Base-by-base conservation (phyloP, 2,329 filamentous ascomycete genomes). In the Acrocalymma vagum region DNA sequence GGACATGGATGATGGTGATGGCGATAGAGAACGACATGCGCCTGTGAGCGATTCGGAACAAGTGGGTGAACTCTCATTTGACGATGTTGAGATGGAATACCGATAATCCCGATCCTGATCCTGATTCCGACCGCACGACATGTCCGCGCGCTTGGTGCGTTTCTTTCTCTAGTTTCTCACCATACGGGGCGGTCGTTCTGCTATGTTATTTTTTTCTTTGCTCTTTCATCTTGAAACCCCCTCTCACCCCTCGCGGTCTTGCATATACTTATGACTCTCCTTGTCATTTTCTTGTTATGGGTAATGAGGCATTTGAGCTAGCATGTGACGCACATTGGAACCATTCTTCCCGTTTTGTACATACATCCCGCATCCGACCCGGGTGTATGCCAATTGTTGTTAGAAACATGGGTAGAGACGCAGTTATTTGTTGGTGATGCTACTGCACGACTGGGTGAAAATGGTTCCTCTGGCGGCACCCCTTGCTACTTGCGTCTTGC, bases 1-100 rank as follows among this genome's bases (percentile, higher is more conserved):
- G 58, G 93, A 96, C 50, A 88, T 90, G 73, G 90, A 95, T 46
- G 88, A 90, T 42, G 87, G 87, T 53, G 86, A 93, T 53, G 87
- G 90, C 56, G 87, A 90, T 48, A 82, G 68, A 64, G 65, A 71
- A 57, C 63, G 70, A 54, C 66, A 67, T 46, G 69, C 71, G 46
- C 64, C 72, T 51, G 75, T 78, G 58, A 72, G 70, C 56, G 78
- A 80, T 63, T 74, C 78, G 65, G 82, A 86, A 72, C 82, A 84
- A 81, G 82, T 86, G 77, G 81, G 83, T 84, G 76, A 79, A 77
- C 72, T 79, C 76, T 79, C 76, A 69, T 80, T 82, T 76, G 78
- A 77, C 71, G 79, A 83, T 72, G 73, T 81, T 70, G 77, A 82
- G 69, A 82, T 82, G 79, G 76, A 76, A 58, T 80, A 81, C 68